Percentiles rank a stretch among this genome's conserved stretches.
phyloP scores from a whole-genome alignment of 2,329 filamentous ascomycete genomes.

The Fusarium drepaniforme region DNA sequence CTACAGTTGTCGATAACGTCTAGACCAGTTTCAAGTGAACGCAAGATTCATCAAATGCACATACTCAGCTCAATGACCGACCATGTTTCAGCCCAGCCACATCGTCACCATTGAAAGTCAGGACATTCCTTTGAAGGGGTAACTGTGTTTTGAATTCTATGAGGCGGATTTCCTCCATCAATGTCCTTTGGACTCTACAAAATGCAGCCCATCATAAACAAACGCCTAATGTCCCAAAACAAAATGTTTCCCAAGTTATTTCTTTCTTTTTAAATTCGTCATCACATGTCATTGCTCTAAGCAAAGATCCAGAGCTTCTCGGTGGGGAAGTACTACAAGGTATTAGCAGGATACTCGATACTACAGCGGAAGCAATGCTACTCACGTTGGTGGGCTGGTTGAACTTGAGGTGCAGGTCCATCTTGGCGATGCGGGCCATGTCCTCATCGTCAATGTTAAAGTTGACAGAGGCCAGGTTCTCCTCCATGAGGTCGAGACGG shows the following conservation, averaged over 20 bases:
- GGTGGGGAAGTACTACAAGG: slow-evolving; percentile 65
- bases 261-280: slow-evolving; percentile 35
- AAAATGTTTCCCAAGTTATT: slow-evolving; percentile 32
- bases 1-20: slow-evolving; percentile 6
- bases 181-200: slow-evolving; percentile 38
- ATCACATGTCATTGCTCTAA: slow-evolving; percentile 50
- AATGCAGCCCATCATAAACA: slow-evolving; percentile 39
- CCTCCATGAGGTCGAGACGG: slow-evolving; percentile 62
- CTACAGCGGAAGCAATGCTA: slow-evolving; percentile 24
- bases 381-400: slow-evolving; percentile 81
- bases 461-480: slow-evolving; percentile 75
- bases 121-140: slow-evolving; percentile 14
- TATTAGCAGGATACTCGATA: slow-evolving; percentile 15
- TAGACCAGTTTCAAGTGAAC: background rate
- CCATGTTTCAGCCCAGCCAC: background rate
- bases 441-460: slow-evolving; percentile 77
- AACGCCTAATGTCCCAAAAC: slow-evolving; percentile 46
- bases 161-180: slow-evolving; percentile 29
- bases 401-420: slow-evolving; percentile 78
- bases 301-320: slow-evolving; percentile 70
- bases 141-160: slow-evolving; percentile 44
- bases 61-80: background rate
- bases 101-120: background rate
- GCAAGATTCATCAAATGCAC: background rate
- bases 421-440: slow-evolving; percentile 72